Conservation (phyloP, 257 asterid genomes). For the Nicotiana undulata region DNA sequence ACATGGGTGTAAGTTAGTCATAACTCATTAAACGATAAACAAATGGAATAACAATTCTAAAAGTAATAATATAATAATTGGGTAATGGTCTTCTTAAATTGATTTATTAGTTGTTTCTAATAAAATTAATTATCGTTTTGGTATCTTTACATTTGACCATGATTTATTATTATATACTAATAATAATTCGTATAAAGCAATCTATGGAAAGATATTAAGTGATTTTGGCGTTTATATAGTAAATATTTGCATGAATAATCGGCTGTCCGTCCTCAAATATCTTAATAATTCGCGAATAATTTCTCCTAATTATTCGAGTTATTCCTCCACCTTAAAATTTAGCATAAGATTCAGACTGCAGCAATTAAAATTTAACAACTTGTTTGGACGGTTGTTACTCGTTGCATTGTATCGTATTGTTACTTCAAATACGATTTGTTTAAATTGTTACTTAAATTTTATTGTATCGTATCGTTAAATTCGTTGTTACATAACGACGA, state of each 20-base stretch:
- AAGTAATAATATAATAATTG: background rate
- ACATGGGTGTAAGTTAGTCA: conserved; percentile 5
- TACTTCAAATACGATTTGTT: no score
- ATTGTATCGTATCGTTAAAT: no score
- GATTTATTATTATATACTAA: background rate
- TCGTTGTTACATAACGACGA: no score
- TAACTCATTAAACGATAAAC: background rate
- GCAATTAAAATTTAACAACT: no score
- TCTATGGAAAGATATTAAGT: background rate
- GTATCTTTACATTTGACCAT: background rate
- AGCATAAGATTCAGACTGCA: background rate
- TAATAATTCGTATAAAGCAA: background rate
- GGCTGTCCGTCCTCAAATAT: background rate
- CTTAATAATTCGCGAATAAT: background rate
- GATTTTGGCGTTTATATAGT: background rate
- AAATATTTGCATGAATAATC: background rate
- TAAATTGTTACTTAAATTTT: no score
- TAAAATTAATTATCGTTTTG: background rate
- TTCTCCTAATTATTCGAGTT: background rate
- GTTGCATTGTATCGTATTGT: no score
- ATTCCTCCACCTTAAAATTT: background rate
- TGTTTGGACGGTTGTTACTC: no score
- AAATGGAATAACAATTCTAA: background rate
- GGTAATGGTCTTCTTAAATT: background rate
- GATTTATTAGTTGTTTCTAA: background rate